Evolutionary conservation across 768 basidiomycete genomes (phyloP).

Genomic region (Mycena rebaudengoi): DNA sequence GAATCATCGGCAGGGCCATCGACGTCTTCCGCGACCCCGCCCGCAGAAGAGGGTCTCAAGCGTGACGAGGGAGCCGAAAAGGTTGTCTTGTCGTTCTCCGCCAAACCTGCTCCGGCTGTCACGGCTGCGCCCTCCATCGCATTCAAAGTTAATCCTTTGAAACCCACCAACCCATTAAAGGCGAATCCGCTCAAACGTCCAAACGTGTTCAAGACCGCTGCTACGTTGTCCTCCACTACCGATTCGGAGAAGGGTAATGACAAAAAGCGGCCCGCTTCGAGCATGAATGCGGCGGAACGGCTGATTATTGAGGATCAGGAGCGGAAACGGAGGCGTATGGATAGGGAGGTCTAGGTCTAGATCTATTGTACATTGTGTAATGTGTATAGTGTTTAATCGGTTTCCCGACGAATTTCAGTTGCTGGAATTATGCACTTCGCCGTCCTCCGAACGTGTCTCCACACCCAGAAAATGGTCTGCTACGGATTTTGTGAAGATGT

Average conservation of each 20-base stretch:
- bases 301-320: slow-evolving; percentile 93
- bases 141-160: slow-evolving; percentile 73
- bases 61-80: slow-evolving; percentile 78
- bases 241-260: slow-evolving; percentile 54
- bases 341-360: slow-evolving; percentile 32
- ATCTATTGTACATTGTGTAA: background rate
- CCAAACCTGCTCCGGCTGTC: slow-evolving; percentile 55
- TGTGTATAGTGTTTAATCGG: background rate
- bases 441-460: no score
- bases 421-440: no score
- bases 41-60: slow-evolving; percentile 68
- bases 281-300: slow-evolving; percentile 84
- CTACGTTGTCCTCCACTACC: slow-evolving; percentile 42
- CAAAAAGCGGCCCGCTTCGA: slow-evolving; percentile 68
- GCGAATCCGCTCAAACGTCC: slow-evolving; percentile 66
- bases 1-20: slow-evolving; percentile 40
- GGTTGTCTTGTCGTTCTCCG: slow-evolving; percentile 76
- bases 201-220: slow-evolving; percentile 73
- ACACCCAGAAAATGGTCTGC: background rate
- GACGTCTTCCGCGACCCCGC: slow-evolving; percentile 43
- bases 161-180: slow-evolving; percentile 43
- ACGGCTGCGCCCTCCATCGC: slow-evolving; percentile 47
- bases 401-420: no score
- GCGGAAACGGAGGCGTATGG: slow-evolving; percentile 84
- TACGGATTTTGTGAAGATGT: background rate